These are phyloP conservation scores for Candida lessepsii DNA, from an alignment of 805 yeast genomes.

Conservation along the genomic window DNA sequence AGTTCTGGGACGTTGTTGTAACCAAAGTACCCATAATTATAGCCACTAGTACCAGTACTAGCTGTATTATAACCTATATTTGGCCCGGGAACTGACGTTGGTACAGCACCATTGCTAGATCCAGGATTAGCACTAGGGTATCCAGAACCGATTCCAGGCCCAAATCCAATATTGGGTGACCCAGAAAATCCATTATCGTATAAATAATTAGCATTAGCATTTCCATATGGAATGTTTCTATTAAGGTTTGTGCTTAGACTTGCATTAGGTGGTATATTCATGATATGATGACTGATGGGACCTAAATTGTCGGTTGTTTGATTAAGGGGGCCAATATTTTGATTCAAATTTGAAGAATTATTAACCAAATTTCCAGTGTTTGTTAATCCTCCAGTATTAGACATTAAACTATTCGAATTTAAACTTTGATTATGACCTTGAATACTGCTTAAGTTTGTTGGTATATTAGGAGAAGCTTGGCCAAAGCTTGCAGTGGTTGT, in stretches of 20 bases:
- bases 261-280: background rate
- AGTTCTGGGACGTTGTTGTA: conserved; percentile 6
- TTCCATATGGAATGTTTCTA: background rate
- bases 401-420: background rate
- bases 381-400: background rate
- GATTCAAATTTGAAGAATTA: background rate
- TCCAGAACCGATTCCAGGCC: background rate
- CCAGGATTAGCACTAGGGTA: background rate
- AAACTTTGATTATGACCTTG: too few relatives aligned
- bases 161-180: background rate
- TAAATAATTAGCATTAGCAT: conserved; percentile 1
- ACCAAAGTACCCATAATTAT: background rate
- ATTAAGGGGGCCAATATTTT: too few relatives aligned
- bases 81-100: background rate
- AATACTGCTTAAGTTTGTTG: too few relatives aligned
- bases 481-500: too few relatives aligned
- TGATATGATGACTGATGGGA: background rate
- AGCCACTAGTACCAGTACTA: conserved; percentile 2
- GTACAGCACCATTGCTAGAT: background rate
- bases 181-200: background rate
- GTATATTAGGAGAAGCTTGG: too few relatives aligned
- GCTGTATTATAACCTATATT: background rate
- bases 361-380: conserved; percentile 1
- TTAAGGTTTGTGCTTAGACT: background rate
- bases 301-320: too few relatives aligned